Evolutionary conservation across 75 land plant species (phyloP).

Genomic region (Gnetum montanum): DNA sequence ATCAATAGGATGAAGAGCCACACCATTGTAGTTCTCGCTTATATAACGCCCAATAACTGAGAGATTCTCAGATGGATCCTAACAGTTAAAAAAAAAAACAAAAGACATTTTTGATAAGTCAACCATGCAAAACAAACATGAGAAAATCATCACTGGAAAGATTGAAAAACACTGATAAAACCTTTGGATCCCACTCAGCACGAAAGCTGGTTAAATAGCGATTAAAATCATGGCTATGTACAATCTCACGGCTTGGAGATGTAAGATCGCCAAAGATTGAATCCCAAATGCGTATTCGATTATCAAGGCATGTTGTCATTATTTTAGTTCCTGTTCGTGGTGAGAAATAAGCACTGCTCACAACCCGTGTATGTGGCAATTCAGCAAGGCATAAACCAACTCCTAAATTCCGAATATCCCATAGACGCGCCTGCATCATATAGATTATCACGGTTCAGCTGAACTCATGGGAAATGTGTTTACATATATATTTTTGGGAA

Average conservation of each 20-base stretch:
- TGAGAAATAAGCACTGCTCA: conserved; percentile 92
- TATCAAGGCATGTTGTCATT: conserved; percentile 89
- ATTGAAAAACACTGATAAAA: conserved; percentile 11
- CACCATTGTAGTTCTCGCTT: conserved; percentile 83
- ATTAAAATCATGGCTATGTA: conserved; percentile 97
- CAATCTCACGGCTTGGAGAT: conserved; percentile 83
- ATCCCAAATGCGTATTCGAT: conserved; percentile 92
- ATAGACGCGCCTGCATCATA: conserved; percentile 62
- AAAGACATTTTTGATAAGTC: background rate
- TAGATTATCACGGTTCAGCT: no score
- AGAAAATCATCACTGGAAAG: background rate
- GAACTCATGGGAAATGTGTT: background rate
- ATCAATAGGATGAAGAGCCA: conserved; percentile 93
- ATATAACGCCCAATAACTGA: conserved; percentile 92
- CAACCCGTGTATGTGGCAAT: conserved; percentile 76
- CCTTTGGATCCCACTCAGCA: conserved; percentile 99
- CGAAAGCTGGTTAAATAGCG: conserved; percentile 83
- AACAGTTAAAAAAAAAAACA: background rate
- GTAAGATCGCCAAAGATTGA: conserved; percentile 71
- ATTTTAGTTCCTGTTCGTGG: conserved; percentile 81
- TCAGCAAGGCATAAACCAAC: conserved; percentile 36
- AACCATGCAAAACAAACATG: no score
- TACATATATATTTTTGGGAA: background rate
- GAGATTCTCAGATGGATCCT: conserved; percentile 83
- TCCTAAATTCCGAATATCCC: conserved; percentile 73